Evolutionary conservation across 2,329 filamentous ascomycete species (phyloP), one percentile per base, ranked within the genome.

Genomic region (Aspergillus jensenii): DNA sequence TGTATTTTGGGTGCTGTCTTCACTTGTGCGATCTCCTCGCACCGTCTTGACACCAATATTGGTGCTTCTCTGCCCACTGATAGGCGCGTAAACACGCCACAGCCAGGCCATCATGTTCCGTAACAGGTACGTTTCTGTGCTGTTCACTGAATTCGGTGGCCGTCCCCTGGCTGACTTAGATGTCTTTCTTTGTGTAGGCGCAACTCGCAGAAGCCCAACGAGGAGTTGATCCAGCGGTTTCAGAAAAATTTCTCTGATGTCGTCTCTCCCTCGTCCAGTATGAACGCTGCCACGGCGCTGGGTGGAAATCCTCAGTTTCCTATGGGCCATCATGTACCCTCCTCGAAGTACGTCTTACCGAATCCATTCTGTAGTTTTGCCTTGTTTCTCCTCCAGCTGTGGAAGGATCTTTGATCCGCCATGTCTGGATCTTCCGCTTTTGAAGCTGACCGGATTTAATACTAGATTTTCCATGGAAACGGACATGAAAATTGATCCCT

Each of bases 221-320:
- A 93, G 71, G 90, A 93, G 68, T 83, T 96, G 71, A 87, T 95
- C 73, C 87, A 87, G 76, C 87, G 86, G 74, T 96, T 96, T 78
- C 90, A 90, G 74, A 86, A 90, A 69, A 87, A 86, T 65, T 96
- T 96, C 70, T 89, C 91, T 47, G 86, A 93, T 53, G 45, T 52
- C 67, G 80, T 96, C 61, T 79, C 83, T 56, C 78, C 58, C 68
- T 81, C 54, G 68, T 78, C 65, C 67, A 73, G 65, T 69, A 78
- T 68, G 68, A 77, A 63, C 63, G 65, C 58, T 48, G 52, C 39
- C 11, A 39, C 60, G 27, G 27, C 27, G 27, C 27, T 31, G 67
- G 69, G 23, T 51, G 66, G 44, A 59, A 59, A 25, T 19, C n/a
- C 56, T 55, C 68, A 66, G 61, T 62, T 64, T 52, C 54, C 62